Evolutionary conservation across 805 yeast genomes (phyloP).

Genomic region (Candida anglica): DNA sequence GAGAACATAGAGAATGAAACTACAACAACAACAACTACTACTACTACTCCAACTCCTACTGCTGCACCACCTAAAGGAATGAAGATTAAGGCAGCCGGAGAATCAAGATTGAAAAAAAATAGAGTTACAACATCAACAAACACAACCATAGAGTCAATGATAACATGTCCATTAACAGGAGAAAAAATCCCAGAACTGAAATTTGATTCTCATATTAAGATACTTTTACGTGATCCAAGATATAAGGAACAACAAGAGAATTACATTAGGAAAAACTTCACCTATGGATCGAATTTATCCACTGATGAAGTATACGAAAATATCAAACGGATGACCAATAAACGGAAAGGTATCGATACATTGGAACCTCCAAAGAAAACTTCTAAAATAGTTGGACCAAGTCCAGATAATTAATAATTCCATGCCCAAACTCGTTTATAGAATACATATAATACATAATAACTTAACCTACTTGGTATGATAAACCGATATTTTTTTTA

Average conservation of each 20-base stretch:
- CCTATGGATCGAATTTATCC: conserved; percentile 43
- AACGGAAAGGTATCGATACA: conserved; percentile 12
- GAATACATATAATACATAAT: conserved; percentile 1
- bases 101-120: conserved; percentile 46
- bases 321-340: conserved; percentile 45
- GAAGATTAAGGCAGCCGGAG: conserved; percentile 70
- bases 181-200: conserved; percentile 63
- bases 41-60: conserved; percentile 5
- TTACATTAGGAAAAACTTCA: conserved; percentile 53
- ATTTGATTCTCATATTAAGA: conserved; percentile 68
- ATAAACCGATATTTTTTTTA: conserved; percentile 1
- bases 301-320: conserved; percentile 61
- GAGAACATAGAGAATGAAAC: conserved; percentile 5
- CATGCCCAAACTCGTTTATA: no score
- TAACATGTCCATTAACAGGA: conserved; percentile 80
- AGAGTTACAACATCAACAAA: conserved; percentile 7
- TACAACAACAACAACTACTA: conserved; percentile 6
- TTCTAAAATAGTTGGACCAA: conserved; percentile 1
- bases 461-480: no score
- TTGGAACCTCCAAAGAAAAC: conserved; percentile 9
- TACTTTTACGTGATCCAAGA: conserved; percentile 71
- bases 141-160: conserved; percentile 23
- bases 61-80: conserved; percentile 41
- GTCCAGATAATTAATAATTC: conserved; percentile 3
- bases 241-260: conserved; percentile 66